Percentiles rank a stretch among this genome's conserved stretches.
These are phyloP conservation scores for Teratosphaeriaceae sp. DNA, from an alignment of 2,329 filamentous ascomycete species.

Conservation along the genomic window DNA sequence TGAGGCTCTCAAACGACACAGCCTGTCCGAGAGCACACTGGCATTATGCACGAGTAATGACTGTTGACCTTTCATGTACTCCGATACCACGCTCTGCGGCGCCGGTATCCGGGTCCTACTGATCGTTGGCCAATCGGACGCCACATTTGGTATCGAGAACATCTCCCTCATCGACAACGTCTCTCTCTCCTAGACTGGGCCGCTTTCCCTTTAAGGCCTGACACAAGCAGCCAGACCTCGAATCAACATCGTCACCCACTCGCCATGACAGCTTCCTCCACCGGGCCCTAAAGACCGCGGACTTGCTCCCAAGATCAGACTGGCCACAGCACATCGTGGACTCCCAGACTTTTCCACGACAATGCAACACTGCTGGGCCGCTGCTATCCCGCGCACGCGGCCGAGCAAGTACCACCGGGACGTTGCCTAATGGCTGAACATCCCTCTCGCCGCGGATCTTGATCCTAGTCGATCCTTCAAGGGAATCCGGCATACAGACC, in stretches of 20 bases:
- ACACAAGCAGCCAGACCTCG: not conserved
- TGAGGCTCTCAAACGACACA: constrained; percentile 26
- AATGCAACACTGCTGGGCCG: constrained; percentile 46
- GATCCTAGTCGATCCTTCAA: constrained; percentile 41
- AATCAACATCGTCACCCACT: constrained; percentile 12
- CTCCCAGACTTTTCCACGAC: constrained; percentile 49
- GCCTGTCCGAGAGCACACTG: constrained; percentile 33
- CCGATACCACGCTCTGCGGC: constrained; percentile 46
- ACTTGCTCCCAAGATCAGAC: constrained; percentile 20
- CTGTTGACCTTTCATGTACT: constrained; percentile 45
- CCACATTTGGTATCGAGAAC: constrained; percentile 28
- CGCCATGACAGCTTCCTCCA: constrained; percentile 35
- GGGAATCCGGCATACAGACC: constrained; percentile 34
- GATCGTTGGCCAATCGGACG: constrained; percentile 33
- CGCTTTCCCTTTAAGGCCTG: not conserved
- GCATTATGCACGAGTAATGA: constrained; percentile 46
- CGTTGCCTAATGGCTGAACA: constrained; percentile 43
- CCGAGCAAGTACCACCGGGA: constrained; percentile 48
- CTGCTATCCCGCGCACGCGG: constrained; percentile 38
- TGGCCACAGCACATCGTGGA: constrained; percentile 39
- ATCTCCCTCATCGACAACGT: constrained; percentile 43
- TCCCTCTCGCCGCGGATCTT: constrained; percentile 43
- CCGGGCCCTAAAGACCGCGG: constrained; percentile 24
- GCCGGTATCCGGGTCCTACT: constrained; percentile 41
- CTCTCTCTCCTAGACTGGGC: constrained; percentile 40